Conservation (phyloP, 495 filamentous ascomycete species). For the Geoglossum glabrum region DNA sequence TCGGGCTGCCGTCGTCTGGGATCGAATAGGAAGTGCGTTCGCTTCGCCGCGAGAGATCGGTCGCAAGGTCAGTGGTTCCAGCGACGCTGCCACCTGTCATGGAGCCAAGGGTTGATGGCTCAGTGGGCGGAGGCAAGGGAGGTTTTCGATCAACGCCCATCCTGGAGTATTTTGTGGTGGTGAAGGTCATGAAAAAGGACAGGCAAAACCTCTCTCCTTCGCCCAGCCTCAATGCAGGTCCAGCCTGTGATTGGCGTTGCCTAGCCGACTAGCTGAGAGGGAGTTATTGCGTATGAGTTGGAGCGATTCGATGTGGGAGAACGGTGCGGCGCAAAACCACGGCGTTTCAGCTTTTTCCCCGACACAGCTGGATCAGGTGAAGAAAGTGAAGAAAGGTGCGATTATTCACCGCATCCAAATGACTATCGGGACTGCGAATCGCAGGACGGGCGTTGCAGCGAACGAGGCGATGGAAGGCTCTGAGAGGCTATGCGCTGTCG, state of each 20-base stretch:
- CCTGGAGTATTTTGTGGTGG: conserved; percentile 12
- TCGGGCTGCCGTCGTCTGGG: conserved; percentile 83
- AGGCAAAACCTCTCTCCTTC: background rate
- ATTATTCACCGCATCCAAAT: background rate
- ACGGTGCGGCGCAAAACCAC: background rate
- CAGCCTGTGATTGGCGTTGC: conserved; percentile 1
- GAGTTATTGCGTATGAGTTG: background rate
- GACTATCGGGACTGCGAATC: background rate
- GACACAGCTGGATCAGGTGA: background rate
- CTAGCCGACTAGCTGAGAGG: background rate
- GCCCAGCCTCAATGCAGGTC: conserved; percentile 1
- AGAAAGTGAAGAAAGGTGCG: background rate
- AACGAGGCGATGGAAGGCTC: background rate
- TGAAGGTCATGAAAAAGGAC: background rate
- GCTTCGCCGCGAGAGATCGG: conserved; percentile 55
- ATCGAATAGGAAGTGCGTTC: conserved; percentile 75
- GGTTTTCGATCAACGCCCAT: conserved; percentile 59
- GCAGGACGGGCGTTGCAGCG: background rate
- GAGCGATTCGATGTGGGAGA: background rate
- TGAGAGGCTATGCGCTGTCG: conserved; percentile 2
- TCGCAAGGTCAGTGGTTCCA: conserved; percentile 43
- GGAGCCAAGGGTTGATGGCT: conserved; percentile 39
- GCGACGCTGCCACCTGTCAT: conserved; percentile 35
- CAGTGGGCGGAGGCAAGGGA: conserved; percentile 58
- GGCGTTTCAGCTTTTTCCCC: background rate